Evolutionary conservation across 495 filamentous ascomycete genomes (phyloP).

Genomic region (Xylaria castorea): DNA sequence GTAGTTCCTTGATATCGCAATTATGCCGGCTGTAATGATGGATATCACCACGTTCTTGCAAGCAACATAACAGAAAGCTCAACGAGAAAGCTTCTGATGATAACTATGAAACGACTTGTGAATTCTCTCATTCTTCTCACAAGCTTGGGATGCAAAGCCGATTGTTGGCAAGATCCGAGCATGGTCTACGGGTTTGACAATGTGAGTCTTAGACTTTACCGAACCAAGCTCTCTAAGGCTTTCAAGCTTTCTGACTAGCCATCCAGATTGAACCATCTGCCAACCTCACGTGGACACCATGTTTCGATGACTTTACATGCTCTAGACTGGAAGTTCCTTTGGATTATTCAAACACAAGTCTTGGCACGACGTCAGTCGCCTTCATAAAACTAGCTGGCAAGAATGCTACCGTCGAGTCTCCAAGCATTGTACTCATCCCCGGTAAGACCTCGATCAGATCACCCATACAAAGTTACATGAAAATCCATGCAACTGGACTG

Average conservation of each 20-base stretch:
- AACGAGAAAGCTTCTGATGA: slow-evolving; percentile 1
- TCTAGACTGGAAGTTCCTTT: slow-evolving; percentile 42
- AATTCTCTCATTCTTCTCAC: slow-evolving; percentile 19
- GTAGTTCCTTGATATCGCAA: slow-evolving; percentile 10
- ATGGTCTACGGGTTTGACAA: slow-evolving; percentile 31
- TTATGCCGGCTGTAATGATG: slow-evolving; percentile 15
- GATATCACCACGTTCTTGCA: slow-evolving; percentile 7
- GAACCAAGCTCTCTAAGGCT: slow-evolving; percentile 32
- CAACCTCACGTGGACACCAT: slow-evolving; percentile 37
- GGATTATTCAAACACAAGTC: slow-evolving; percentile 36
- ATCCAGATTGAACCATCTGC: slow-evolving; percentile 30
- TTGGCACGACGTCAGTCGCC: slow-evolving; percentile 36
- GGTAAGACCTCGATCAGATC: slow-evolving; percentile 33
- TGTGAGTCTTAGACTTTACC: slow-evolving; percentile 39
- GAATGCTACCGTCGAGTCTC: slow-evolving; percentile 33
- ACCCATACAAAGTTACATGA: slow-evolving; percentile 32
- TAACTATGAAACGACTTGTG: slow-evolving; percentile 29
- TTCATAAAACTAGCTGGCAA: slow-evolving; percentile 40
- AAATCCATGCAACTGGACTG: slow-evolving; percentile 33
- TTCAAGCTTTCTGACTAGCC: slow-evolving; percentile 39
- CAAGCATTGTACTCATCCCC: slow-evolving; percentile 45
- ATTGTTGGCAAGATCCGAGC: slow-evolving; percentile 10
- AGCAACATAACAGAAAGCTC: slow-evolving; percentile 15
- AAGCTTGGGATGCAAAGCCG: slow-evolving; percentile 23
- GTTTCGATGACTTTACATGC: slow-evolving; percentile 40